Conservation (phyloP, 192 early-diverging fungal genomes). For the Coemansia erecta region DNA sequence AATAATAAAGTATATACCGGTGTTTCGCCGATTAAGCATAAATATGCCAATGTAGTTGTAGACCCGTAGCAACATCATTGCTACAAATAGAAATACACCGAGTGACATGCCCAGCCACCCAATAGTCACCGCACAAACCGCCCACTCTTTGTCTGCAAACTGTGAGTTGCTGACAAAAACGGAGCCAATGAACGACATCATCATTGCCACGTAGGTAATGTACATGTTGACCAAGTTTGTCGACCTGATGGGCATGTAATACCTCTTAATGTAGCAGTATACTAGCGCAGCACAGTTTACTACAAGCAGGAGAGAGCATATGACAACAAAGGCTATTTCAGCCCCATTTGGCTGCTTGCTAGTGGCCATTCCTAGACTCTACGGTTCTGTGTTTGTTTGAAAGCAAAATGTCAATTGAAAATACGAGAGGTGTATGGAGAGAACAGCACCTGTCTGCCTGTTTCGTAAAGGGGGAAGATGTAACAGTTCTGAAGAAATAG, state of each 20-base stretch:
- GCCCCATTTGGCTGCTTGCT: constrained; percentile 13
- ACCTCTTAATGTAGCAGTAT: constrained; percentile 33
- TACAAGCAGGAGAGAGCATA: constrained; percentile 23
- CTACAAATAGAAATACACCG: constrained; percentile 31
- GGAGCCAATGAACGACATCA: constrained; percentile 42
- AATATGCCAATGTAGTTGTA: constrained; percentile 41
- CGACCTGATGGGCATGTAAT: constrained; percentile 36
- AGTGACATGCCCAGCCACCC: constrained; percentile 47
- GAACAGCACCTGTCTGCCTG: too few relatives aligned
- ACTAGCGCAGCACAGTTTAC: constrained; percentile 20
- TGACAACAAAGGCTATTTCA: constrained; percentile 31
- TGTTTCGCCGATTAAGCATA: constrained; percentile 22
- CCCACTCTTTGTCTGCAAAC: constrained; percentile 18
- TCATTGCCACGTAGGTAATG: constrained; percentile 29
- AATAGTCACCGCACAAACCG: constrained; percentile 29
- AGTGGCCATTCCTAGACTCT: neutral
- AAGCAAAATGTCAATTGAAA: neutral
- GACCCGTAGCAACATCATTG: constrained; percentile 33
- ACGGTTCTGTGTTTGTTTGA: neutral
- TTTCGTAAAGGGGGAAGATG: neutral
- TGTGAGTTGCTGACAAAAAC: constrained; percentile 17
- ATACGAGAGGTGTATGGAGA: neutral
- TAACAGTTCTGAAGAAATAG: neutral
- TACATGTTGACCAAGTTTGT: constrained; percentile 43
- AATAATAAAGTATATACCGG: constrained; percentile 30